phyloP scores from a whole-genome alignment of 345 rosid species.

The Viola odorata region DNA sequence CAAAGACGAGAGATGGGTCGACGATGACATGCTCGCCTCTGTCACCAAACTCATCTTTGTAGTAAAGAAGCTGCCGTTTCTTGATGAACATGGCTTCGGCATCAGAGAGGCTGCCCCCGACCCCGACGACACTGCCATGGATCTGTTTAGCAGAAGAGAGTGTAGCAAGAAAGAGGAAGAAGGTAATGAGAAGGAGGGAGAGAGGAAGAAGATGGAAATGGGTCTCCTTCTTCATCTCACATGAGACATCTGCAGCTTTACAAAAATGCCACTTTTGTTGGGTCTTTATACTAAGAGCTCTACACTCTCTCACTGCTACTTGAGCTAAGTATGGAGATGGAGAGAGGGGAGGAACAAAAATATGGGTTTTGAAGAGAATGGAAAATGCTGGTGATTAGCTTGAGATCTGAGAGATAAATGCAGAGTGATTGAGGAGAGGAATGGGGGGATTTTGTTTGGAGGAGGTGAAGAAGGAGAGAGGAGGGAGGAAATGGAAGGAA shows the following conservation, averaged over 20 bases:
- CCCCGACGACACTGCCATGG: constrained; percentile 20
- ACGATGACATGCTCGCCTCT: constrained; percentile 74
- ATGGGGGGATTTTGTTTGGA: neutral
- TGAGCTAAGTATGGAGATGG: too few relatives aligned
- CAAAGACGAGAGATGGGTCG: constrained; percentile 27
- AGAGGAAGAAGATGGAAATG: constrained; percentile 19
- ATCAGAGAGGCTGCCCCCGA: constrained; percentile 45
- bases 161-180: constrained; percentile 12
- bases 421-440: constrained; percentile 15
- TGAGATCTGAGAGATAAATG: constrained; percentile 18
- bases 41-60: constrained; percentile 80
- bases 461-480: constrained; percentile 14
- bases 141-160: too few relatives aligned
- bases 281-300: neutral
- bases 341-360: too few relatives aligned
- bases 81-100: constrained; percentile 55
- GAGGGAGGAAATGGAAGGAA: neutral
- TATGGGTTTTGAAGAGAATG: neutral
- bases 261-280: constrained; percentile 23
- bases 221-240: constrained; percentile 74
- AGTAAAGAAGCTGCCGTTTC: constrained; percentile 86
- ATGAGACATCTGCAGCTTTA: constrained; percentile 47
- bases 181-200: constrained; percentile 17
- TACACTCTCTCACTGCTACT: neutral
- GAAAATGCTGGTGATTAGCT: neutral